Evolutionary conservation across 2,329 filamentous ascomycete species (phyloP).

Genomic region (Talaromyces marneffei): DNA sequence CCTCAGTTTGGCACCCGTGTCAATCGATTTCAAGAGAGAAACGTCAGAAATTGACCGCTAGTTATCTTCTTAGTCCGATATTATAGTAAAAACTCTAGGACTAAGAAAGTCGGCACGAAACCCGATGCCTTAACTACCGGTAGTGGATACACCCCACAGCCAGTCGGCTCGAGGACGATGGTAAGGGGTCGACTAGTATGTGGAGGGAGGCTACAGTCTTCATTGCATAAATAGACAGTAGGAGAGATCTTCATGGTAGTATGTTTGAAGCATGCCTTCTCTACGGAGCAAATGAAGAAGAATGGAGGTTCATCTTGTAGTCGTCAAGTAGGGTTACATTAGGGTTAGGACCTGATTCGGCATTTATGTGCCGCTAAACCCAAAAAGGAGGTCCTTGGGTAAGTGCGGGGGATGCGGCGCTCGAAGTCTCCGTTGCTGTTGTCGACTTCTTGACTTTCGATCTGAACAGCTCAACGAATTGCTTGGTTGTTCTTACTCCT

Average conservation of each 20-base stretch:
- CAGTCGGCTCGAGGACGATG: neutral
- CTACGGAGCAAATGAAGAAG: neutral
- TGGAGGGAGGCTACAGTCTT: neutral
- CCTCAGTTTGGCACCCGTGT: neutral
- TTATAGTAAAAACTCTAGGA: neutral
- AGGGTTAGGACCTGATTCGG: neutral
- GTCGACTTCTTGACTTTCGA: neutral
- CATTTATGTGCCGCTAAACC: neutral
- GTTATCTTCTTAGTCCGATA: neutral
- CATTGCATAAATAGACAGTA: neutral
- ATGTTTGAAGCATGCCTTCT: neutral
- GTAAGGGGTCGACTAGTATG: neutral
- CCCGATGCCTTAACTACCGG: neutral
- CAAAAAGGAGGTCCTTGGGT: neutral
- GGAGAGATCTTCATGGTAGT: neutral
- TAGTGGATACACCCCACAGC: neutral
- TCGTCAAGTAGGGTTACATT: neutral
- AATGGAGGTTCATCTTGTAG: neutral
- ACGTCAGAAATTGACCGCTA: neutral
- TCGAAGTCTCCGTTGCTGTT: neutral
- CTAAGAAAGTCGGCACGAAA: neutral
- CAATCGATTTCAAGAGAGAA: neutral
- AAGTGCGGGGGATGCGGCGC: conserved; percentile 2
- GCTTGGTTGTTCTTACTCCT: neutral
- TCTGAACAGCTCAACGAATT: neutral